phyloP scores from a whole-genome alignment of 2,329 filamentous ascomycete species.

The Exophiala oligosperma region DNA sequence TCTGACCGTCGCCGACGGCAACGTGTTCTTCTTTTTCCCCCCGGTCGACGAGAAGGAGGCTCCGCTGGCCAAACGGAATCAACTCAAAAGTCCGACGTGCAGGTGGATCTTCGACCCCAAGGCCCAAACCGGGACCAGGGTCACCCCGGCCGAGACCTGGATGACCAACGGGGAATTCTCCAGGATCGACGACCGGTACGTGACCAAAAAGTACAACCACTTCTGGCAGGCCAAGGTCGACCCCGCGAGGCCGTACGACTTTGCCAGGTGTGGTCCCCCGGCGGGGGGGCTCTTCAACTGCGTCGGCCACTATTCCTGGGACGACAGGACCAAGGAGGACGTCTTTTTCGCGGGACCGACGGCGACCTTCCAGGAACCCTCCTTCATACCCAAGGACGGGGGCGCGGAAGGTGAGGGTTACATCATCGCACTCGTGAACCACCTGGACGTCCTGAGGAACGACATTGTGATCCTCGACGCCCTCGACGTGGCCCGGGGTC shows the following conservation, averaged over 20 bases:
- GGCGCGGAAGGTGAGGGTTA: constrained; percentile 36
- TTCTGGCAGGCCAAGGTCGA: constrained; percentile 47
- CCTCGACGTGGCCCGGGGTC: constrained; percentile 31
- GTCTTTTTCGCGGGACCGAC: constrained; percentile 33
- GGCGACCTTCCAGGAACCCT: constrained; percentile 34
- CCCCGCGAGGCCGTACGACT: constrained; percentile 31
- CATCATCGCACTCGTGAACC: constrained; percentile 34
- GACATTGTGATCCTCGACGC: constrained; percentile 40
- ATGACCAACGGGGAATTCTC: constrained; percentile 34
- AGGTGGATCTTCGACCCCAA: constrained; percentile 36
- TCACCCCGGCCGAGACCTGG: constrained; percentile 39
- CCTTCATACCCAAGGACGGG: constrained; percentile 32
- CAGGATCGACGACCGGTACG: constrained; percentile 34
- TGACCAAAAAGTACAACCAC: constrained; percentile 47
- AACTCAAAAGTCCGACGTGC: constrained; percentile 28
- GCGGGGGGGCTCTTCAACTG: constrained; percentile 28
- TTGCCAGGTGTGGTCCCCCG: constrained; percentile 31
- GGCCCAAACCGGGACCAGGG: constrained; percentile 36
- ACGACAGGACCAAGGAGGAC: constrained; percentile 26
- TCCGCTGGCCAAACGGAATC: constrained; percentile 28
- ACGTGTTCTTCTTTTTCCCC: constrained; percentile 38
- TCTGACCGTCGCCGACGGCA: constrained; percentile 32
- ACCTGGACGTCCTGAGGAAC: constrained; percentile 41
- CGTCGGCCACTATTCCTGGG: constrained; percentile 27
- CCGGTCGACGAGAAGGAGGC: constrained; percentile 15